These are phyloP conservation scores for Glycine tomentella DNA, from an alignment of 306 rosid species.

Conservation along the genomic window DNA sequence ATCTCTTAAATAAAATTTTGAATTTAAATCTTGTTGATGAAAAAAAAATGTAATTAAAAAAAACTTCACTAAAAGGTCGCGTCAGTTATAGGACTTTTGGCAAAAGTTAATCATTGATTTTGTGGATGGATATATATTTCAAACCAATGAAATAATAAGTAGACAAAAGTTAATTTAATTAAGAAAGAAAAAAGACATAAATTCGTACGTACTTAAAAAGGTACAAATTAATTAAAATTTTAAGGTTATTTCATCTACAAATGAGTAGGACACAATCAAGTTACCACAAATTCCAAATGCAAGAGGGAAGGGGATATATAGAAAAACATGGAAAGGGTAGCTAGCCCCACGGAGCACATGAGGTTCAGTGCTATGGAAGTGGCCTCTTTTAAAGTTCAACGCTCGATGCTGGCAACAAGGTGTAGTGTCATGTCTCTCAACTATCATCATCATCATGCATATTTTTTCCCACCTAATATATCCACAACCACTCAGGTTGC, in stretches of 20 bases:
- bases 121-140: too few relatives aligned
- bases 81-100: too few relatives aligned
- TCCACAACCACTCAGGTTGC: slow-evolving; percentile 37
- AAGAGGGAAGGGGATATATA: background rate
- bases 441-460: background rate
- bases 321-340: slow-evolving; percentile 1
- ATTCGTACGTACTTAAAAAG: background rate
- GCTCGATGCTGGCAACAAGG: slow-evolving; percentile 32
- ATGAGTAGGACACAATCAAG: background rate
- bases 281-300: background rate
- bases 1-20: too few relatives aligned
- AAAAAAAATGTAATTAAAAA: too few relatives aligned
- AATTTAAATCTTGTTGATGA: too few relatives aligned
- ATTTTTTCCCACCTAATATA: slow-evolving; percentile 20
- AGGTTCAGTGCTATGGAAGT: slow-evolving; percentile 39
- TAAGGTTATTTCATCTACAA: background rate
- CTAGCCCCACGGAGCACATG: slow-evolving; percentile 46
- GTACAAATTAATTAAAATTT: background rate
- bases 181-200: background rate
- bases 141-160: too few relatives aligned
- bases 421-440: slow-evolving; percentile 46
- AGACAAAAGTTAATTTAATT: background rate
- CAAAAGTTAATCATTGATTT: too few relatives aligned
- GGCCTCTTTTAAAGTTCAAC: slow-evolving; percentile 47
- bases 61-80: too few relatives aligned